Evolutionary conservation across 2,329 filamentous ascomycete species (phyloP).

Genomic region (Aspergillus sp.): DNA sequence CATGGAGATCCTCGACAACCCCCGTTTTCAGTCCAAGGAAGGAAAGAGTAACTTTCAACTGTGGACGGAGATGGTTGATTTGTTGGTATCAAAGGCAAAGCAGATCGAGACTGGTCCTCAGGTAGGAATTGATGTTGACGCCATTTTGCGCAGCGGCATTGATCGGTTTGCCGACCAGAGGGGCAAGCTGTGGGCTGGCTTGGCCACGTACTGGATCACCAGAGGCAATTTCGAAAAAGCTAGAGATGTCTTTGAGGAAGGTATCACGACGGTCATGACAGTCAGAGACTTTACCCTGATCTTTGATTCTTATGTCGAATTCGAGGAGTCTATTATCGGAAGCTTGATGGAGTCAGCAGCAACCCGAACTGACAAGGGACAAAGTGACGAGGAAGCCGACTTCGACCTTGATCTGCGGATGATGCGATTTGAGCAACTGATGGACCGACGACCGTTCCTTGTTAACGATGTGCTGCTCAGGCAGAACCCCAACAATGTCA

Average conservation of each 20-base stretch:
- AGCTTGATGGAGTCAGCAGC: constrained; percentile 88
- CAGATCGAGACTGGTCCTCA: constrained; percentile 80
- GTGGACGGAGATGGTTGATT: constrained; percentile 96
- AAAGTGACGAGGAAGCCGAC: constrained; percentile 78
- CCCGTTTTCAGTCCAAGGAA: constrained; percentile 86
- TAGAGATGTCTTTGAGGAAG: constrained; percentile 92
- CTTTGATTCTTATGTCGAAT: constrained; percentile 95
- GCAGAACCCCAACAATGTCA: constrained; percentile 94
- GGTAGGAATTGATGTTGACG: constrained; percentile 83
- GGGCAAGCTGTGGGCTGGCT: constrained; percentile 89
- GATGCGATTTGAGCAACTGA: constrained; percentile 96
- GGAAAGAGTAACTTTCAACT: constrained; percentile 94
- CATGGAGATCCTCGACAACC: constrained; percentile 88
- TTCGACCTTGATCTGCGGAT: constrained; percentile 94
- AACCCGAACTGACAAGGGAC: constrained; percentile 73
- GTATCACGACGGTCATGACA: constrained; percentile 97
- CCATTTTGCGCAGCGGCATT: constrained; percentile 90
- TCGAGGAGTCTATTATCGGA: constrained; percentile 93
- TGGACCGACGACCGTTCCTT: constrained; percentile 94
- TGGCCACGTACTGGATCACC: constrained; percentile 96
- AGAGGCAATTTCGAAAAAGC: constrained; percentile 90
- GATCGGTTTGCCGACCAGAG: constrained; percentile 87
- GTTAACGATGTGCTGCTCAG: constrained; percentile 93
- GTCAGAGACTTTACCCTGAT: constrained; percentile 95
- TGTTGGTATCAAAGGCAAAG: constrained; percentile 86